Percentiles rank a stretch among this genome's conserved stretches.
These are phyloP conservation scores for Tinospora cordifolia DNA, from an alignment of 164 flowering plant genomes.

Conservation along the genomic window DNA sequence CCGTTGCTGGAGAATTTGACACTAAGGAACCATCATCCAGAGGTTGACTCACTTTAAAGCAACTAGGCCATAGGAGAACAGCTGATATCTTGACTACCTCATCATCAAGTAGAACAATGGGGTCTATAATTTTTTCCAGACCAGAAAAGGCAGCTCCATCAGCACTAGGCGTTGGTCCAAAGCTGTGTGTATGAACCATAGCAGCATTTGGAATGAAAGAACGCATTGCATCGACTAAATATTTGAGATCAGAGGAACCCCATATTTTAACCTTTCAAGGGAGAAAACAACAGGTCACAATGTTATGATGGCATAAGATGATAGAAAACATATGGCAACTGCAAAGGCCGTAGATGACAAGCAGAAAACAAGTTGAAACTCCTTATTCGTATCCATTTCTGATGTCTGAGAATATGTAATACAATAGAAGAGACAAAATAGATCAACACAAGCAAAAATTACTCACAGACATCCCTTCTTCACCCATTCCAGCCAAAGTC, in stretches of 20 bases:
- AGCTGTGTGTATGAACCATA: constrained; percentile 77
- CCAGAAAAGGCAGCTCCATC: constrained; percentile 24
- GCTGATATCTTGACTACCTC: constrained; percentile 91
- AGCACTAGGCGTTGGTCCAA: constrained; percentile 44
- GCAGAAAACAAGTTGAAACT: neutral
- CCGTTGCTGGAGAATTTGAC: constrained; percentile 2
- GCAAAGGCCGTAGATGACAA: neutral
- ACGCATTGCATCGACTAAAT: constrained; percentile 79
- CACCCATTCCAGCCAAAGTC: constrained; percentile 95
- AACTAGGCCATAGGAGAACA: constrained; percentile 48
- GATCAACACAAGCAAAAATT: neutral
- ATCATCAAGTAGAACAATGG: constrained; percentile 62
- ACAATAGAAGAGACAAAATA: too few relatives aligned
- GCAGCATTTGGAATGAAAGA: constrained; percentile 87
- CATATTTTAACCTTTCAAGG: constrained; percentile 70
- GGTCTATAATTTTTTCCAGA: constrained; percentile 27
- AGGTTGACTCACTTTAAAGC: constrained; percentile 18
- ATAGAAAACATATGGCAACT: neutral
- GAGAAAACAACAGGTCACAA: constrained; percentile 12
- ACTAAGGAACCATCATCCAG: constrained; percentile 6
- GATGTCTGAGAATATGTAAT: neutral
- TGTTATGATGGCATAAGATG: neutral
- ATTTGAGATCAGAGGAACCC: constrained; percentile 94
- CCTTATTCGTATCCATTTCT: neutral
- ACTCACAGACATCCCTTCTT: constrained; percentile 91